Conservation (phyloP, 176 grass and related monocot genomes). For the Elymus sibiricus region DNA sequence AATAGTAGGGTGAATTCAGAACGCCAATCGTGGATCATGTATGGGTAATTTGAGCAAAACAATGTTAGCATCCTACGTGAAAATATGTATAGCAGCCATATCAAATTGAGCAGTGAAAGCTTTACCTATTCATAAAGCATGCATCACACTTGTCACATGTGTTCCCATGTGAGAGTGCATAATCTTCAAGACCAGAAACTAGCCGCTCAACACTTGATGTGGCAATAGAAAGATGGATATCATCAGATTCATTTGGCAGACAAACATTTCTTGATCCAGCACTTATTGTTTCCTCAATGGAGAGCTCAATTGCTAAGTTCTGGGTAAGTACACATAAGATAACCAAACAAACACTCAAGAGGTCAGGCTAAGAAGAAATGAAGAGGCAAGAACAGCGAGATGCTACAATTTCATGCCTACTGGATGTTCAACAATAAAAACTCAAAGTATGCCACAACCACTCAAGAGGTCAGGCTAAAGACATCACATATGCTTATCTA, state of each 20-base stretch:
- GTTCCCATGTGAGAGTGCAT: slow-evolving; percentile 57
- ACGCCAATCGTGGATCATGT: neutral
- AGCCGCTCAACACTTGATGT: slow-evolving; percentile 42
- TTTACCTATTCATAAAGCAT: slow-evolving; percentile 56
- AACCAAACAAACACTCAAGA: slow-evolving; percentile 3
- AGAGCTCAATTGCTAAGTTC: slow-evolving; percentile 59
- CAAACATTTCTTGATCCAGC: slow-evolving; percentile 36
- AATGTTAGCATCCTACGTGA: neutral
- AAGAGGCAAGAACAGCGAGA: slow-evolving; percentile 15
- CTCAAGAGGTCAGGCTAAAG: neutral
- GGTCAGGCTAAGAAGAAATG: neutral
- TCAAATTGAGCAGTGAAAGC: neutral
- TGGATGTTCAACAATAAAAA: slow-evolving; percentile 7
- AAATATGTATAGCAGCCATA: neutral
- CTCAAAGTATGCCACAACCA: neutral
- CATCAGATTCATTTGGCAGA: slow-evolving; percentile 44
- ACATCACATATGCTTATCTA: neutral
- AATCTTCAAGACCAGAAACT: slow-evolving; percentile 56
- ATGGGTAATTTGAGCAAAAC: slow-evolving; percentile 21
- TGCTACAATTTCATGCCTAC: neutral
- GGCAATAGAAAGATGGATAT: slow-evolving; percentile 34
- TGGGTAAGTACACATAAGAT: slow-evolving; percentile 30
- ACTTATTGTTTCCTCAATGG: slow-evolving; percentile 36
- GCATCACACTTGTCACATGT: slow-evolving; percentile 41
- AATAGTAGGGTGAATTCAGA: neutral